Conservation (phyloP, 2,329 filamentous ascomycete species). For the Aspergillus intermedius region DNA sequence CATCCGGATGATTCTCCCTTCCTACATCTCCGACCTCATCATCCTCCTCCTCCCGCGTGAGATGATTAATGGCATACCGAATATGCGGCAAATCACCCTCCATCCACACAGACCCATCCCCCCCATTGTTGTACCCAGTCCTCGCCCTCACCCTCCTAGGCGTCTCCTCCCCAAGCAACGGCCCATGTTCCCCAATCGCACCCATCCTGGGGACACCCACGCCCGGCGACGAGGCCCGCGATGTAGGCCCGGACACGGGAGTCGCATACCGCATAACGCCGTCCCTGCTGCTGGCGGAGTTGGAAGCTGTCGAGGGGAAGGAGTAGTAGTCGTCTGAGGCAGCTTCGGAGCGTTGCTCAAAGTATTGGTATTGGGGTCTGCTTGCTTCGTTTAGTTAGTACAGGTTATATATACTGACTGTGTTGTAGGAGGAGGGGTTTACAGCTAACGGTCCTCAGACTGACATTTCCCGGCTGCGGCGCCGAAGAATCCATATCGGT, state of each 20-base stretch:
- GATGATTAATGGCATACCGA: slow-evolving; percentile 78
- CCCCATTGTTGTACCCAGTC: slow-evolving; percentile 8
- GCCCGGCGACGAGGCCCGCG: slow-evolving; percentile 19
- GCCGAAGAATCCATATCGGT: slow-evolving; percentile 19
- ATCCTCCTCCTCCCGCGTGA: slow-evolving; percentile 65
- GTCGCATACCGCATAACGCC: slow-evolving; percentile 40
- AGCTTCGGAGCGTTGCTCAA: slow-evolving; percentile 40
- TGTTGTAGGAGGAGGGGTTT: slow-evolving; percentile 12
- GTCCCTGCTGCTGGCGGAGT: slow-evolving; percentile 28
- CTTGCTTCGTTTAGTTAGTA: slow-evolving; percentile 27
- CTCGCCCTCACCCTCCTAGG: slow-evolving; percentile 16
- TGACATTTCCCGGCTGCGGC: slow-evolving; percentile 16
- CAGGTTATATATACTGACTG: not conserved
- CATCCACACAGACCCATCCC: not conserved
- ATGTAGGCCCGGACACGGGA: slow-evolving; percentile 33
- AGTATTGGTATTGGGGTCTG: slow-evolving; percentile 38
- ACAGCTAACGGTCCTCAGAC: slow-evolving; percentile 36
- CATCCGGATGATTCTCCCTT: slow-evolving; percentile 42
- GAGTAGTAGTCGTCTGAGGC: slow-evolving; percentile 47
- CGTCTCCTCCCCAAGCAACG: slow-evolving; percentile 12
- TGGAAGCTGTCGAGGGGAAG: slow-evolving; percentile 35
- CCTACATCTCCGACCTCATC: not conserved
- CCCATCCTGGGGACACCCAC: too few species aligned
- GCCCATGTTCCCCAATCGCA: too few species aligned
- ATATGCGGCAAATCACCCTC: slow-evolving; percentile 78